Percentiles rank a stretch among this genome's conserved stretches.
phyloP scores from a whole-genome alignment of 768 basidiomycete species.

The Antrodiella citrinella region DNA sequence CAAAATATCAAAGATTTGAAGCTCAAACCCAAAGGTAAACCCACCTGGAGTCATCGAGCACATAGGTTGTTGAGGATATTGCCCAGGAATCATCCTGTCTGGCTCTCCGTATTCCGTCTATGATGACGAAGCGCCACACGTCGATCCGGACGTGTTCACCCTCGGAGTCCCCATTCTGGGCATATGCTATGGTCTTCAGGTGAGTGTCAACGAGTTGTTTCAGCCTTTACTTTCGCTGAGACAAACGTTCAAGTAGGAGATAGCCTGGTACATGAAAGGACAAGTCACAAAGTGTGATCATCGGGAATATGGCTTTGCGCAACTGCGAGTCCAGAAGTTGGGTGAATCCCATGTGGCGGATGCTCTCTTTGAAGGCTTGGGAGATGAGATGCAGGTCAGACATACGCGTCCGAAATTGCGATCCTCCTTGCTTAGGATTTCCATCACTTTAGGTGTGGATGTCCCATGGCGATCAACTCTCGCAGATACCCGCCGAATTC shows the following conservation, averaged over 20 bases:
- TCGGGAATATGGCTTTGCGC: constrained; percentile 92
- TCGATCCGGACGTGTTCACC: constrained; percentile 85
- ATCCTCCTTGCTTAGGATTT: background rate
- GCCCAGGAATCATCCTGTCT: constrained; percentile 87
- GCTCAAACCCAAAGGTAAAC: constrained; percentile 89
- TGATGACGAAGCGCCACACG: constrained; percentile 85
- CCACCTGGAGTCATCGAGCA: background rate
- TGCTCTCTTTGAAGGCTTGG: constrained; percentile 77
- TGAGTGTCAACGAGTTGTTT: too few species aligned
- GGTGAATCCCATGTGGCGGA: constrained; percentile 48
- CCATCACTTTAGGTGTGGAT: constrained; percentile 80
- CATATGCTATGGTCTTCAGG: constrained; percentile 96
- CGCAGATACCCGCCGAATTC: constrained; percentile 72
- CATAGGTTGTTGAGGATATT: background rate
- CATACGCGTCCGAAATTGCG: constrained; percentile 13
- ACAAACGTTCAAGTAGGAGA: constrained; percentile 52
- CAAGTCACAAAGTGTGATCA: constrained; percentile 81
- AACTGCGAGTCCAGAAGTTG: constrained; percentile 62
- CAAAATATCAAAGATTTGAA: constrained; percentile 77
- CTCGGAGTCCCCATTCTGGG: constrained; percentile 89
- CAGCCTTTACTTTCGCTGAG: background rate
- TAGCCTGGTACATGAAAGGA: constrained; percentile 82
- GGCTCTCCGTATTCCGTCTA: constrained; percentile 99
- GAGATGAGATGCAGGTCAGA: constrained; percentile 91
- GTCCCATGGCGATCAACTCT: constrained; percentile 97